Evolutionary conservation across 1,284 basidiomycete species (phyloP).

Genomic region (Fistulinella cinereoalba): DNA sequence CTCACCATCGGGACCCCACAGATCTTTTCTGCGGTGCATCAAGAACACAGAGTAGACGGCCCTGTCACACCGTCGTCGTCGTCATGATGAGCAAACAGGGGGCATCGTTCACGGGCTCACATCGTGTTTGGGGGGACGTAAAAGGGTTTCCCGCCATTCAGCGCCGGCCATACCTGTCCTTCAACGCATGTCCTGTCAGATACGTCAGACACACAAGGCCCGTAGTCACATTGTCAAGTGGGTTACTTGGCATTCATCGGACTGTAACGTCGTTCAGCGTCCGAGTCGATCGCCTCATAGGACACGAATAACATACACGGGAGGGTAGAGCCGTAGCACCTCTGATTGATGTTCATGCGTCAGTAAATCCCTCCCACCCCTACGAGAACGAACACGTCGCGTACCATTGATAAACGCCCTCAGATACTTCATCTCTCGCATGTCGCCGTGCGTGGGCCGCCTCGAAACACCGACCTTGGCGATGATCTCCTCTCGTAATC

Average conservation of each 20-base stretch:
- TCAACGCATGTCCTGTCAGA: conserved; percentile 30
- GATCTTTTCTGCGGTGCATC: conserved; percentile 37
- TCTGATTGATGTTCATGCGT: too few species aligned
- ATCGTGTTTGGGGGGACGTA: conserved; percentile 22
- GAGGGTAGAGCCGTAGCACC: too few species aligned
- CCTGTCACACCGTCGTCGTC: too few species aligned
- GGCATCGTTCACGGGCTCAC: too few species aligned
- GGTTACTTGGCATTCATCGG: conserved; percentile 38
- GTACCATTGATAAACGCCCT: too few species aligned
- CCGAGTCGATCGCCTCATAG: not conserved
- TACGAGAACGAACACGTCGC: too few species aligned
- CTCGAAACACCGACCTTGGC: conserved; percentile 41
- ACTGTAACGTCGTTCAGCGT: not conserved
- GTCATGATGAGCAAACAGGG: too few species aligned
- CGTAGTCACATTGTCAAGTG: too few species aligned
- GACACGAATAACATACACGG: not conserved
- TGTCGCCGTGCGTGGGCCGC: conserved; percentile 49
- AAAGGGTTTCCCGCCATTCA: conserved; percentile 21
- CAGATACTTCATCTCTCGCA: conserved; percentile 56
- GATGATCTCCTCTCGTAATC: conserved; percentile 53
- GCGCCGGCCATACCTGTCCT: conserved; percentile 17
- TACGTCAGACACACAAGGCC: conserved; percentile 10
- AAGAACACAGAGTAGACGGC: conserved; percentile 26
- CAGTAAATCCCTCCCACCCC: too few species aligned
- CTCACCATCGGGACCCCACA: conserved; percentile 38